Evolutionary conservation across 257 asterid genomes (phyloP), one percentile per base, ranked within the genome.

Genomic region (Solanum verrucosum): DNA sequence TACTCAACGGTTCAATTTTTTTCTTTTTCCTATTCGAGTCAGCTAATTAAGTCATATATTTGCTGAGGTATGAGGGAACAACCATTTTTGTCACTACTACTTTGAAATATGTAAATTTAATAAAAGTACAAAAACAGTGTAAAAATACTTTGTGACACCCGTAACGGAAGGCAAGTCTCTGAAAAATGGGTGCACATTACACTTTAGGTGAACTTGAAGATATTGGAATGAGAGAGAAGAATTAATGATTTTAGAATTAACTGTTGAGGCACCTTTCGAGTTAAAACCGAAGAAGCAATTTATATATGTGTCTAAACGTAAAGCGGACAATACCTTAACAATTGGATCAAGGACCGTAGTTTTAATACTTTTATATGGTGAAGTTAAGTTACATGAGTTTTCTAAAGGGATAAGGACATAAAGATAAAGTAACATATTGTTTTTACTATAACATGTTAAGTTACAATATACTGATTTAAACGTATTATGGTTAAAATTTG

Each of bases 51-150:
- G 34, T 38, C 56, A 81, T 27, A 81, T 81, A 16, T 46, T 81
- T 81, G 85, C 18, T 81, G 85, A 81, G 56, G 68, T 81, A 46
- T 5, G 25, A 44, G 68, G 85, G 40, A 81, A 81, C 67, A 81
- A 9, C 67, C 27, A 44, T 46, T 42, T n/a, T 78, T 79, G 67
- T 79, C 16, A 13, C 29, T 81, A 12, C 82, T 73, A 12, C 82
- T 73, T 35, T 77, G 35, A 18, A 38, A n/a, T 40, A 79, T 79
- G 16, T 27, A 79, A 40, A 42, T 9, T 44, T 15, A 25, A 25
- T 42, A 5, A 5, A 78, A 77, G 63, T 78, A 42, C 3, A 14
- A 42, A 42, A 25, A 14, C 3, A 38, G 9, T 13, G 84, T 23
- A 25, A n/a, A 67, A 67, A 12, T 12, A 27, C 20, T 25, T 67